Percentiles rank a stretch among this genome's conserved stretches.
These are phyloP conservation scores for Grammothele lineata DNA, from an alignment of 768 basidiomycete genomes.

Conservation along the genomic window DNA sequence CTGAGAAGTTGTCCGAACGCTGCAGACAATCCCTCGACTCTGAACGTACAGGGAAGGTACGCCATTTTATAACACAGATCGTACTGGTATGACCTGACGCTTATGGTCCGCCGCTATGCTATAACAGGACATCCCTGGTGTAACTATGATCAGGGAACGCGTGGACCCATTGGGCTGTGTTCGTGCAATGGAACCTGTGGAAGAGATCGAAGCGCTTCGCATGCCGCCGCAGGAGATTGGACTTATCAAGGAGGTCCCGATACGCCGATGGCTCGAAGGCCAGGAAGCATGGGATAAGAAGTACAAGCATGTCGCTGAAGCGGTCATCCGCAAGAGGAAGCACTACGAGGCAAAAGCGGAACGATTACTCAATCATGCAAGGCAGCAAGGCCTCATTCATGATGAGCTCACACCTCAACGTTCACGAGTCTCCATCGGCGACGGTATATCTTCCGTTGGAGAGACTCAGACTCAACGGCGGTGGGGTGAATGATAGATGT, in stretches of 20 bases:
- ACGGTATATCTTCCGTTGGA: slow-evolving; percentile 15
- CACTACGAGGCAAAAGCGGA: slow-evolving; percentile 44
- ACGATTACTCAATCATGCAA: slow-evolving; percentile 40
- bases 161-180: slow-evolving; percentile 57
- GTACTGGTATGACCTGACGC: too few relatives aligned
- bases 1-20: too few relatives aligned
- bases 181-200: slow-evolving; percentile 59
- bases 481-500: slow-evolving; percentile 18
- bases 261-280: slow-evolving; percentile 59
- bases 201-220: slow-evolving; percentile 48
- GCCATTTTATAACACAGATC: too few relatives aligned
- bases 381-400: slow-evolving; percentile 41
- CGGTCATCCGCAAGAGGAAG: slow-evolving; percentile 39
- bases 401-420: slow-evolving; percentile 5
- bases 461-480: slow-evolving; percentile 19
- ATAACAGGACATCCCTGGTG: slow-evolving; percentile 24
- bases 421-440: slow-evolving; percentile 3
- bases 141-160: slow-evolving; percentile 66
- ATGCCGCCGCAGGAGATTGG: slow-evolving; percentile 57
- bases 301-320: slow-evolving; percentile 38
- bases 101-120: too few relatives aligned
- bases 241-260: slow-evolving; percentile 69
- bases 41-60: too few relatives aligned
- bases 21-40: too few relatives aligned
- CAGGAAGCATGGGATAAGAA: slow-evolving; percentile 60